These are phyloP conservation scores for Macrophomina pseudophaseolina DNA, from an alignment of 2,329 filamentous ascomycete species.

Conservation along the genomic window DNA sequence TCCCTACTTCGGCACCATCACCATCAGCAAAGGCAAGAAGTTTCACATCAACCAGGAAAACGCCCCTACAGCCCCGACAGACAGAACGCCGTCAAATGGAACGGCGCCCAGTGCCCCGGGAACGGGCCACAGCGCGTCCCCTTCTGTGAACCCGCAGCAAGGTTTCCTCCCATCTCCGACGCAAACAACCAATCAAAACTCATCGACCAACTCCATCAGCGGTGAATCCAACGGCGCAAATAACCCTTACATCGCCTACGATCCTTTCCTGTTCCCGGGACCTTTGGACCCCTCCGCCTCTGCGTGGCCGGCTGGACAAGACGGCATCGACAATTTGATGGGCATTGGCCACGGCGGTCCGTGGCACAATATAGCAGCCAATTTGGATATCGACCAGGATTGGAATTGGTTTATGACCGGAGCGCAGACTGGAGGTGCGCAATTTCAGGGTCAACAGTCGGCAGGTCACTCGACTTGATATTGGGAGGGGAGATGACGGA, in stretches of 20 bases:
- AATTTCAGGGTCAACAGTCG: not conserved
- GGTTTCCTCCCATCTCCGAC: constrained; percentile 14
- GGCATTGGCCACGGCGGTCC: constrained; percentile 35
- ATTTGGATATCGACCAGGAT: constrained; percentile 44
- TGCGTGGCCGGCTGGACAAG: not conserved
- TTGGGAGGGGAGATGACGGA: not conserved
- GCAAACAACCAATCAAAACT: not conserved
- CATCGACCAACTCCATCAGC: constrained; percentile 4
- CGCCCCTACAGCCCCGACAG: not conserved
- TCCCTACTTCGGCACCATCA: constrained; percentile 50
- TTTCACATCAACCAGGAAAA: constrained; percentile 7
- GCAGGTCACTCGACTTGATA: not conserved
- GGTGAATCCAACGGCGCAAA: constrained; percentile 1
- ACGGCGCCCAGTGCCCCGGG: not conserved
- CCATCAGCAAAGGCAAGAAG: constrained; percentile 39
- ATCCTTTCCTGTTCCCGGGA: constrained; percentile 21
- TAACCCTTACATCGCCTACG: constrained; percentile 18
- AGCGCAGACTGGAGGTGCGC: constrained; percentile 3
- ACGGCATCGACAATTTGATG: constrained; percentile 32
- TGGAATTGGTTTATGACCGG: constrained; percentile 49
- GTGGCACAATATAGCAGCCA: constrained; percentile 44
- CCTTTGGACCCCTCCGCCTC: not conserved
- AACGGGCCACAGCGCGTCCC: constrained; percentile 29
- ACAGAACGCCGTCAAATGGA: not conserved
- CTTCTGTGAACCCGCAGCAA: constrained; percentile 28